These are phyloP conservation scores for Hyaloscypha bicolor DNA, from an alignment of 495 filamentous ascomycete species.

Conservation along the genomic window DNA sequence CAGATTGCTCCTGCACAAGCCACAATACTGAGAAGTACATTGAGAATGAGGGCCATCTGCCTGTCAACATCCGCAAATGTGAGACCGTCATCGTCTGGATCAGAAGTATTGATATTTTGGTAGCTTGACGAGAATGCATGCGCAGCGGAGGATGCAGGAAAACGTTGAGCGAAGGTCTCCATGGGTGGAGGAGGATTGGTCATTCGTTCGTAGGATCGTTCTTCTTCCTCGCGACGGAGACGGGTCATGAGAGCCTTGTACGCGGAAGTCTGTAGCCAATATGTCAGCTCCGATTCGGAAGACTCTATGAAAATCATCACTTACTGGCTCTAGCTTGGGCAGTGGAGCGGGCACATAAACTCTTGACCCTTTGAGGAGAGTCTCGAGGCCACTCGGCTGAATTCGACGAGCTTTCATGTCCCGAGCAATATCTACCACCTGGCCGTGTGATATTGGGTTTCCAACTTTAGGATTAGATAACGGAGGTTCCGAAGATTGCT, in stretches of 20 bases:
- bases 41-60: slow-evolving; percentile 73
- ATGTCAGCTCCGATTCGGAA: slow-evolving; percentile 25
- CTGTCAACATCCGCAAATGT: slow-evolving; percentile 72
- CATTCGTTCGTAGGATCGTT: slow-evolving; percentile 77
- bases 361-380: slow-evolving; percentile 68
- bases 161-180: slow-evolving; percentile 62
- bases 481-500: slow-evolving; percentile 22
- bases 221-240: slow-evolving; percentile 78
- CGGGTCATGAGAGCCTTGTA: slow-evolving; percentile 89
- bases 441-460: slow-evolving; percentile 76
- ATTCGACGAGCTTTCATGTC: slow-evolving; percentile 44
- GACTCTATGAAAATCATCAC: slow-evolving; percentile 31
- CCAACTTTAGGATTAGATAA: slow-evolving; percentile 47
- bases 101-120: slow-evolving; percentile 38
- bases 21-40: slow-evolving; percentile 72
- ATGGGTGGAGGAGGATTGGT: slow-evolving; percentile 55
- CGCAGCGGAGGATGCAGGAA: slow-evolving; percentile 46
- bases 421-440: slow-evolving; percentile 70
- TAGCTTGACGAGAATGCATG: slow-evolving; percentile 49
- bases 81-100: slow-evolving; percentile 56
- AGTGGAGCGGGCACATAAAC: slow-evolving; percentile 78
- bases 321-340: slow-evolving; percentile 77
- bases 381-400: slow-evolving; percentile 53
- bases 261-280: slow-evolving; percentile 64
- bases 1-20: slow-evolving; percentile 72